phyloP scores from a whole-genome alignment of 805 yeast species.

The Hanseniaspora taiwanica region DNA sequence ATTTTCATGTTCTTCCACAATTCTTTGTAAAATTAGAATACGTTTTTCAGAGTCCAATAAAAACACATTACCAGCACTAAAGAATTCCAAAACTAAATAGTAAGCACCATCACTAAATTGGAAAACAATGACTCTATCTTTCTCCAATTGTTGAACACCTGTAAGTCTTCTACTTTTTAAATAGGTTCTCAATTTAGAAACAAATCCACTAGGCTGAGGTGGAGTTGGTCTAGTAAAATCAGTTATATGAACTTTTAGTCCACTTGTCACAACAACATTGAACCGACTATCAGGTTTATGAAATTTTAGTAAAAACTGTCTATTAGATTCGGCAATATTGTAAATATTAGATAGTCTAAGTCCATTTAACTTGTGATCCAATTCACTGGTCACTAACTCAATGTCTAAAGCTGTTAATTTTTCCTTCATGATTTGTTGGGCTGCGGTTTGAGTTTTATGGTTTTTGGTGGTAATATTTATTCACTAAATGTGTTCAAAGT shows the following conservation, averaged over 20 bases:
- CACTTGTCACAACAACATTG: slow-evolving; percentile 69
- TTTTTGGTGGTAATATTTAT: no score
- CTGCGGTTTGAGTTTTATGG: not conserved
- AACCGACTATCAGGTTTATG: slow-evolving; percentile 73
- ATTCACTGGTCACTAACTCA: slow-evolving; percentile 55
- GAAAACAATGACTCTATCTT: slow-evolving; percentile 73
- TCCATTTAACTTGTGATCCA: slow-evolving; percentile 41
- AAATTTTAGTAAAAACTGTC: slow-evolving; percentile 70
- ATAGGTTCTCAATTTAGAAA: slow-evolving; percentile 74
- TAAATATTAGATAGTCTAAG: slow-evolving; percentile 76
- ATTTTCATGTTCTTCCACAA: slow-evolving; percentile 61
- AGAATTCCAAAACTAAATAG: slow-evolving; percentile 77
- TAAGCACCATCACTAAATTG: slow-evolving; percentile 73
- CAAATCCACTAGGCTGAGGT: slow-evolving; percentile 75
- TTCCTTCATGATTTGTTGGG: slow-evolving; percentile 39
- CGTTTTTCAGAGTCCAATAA: slow-evolving; percentile 55
- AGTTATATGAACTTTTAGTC: slow-evolving; percentile 67
- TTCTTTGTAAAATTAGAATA: slow-evolving; percentile 63
- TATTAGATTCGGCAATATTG: slow-evolving; percentile 55
- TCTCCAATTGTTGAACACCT: slow-evolving; percentile 55
- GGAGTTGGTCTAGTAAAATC: slow-evolving; percentile 72
- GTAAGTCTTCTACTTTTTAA: slow-evolving; percentile 69
- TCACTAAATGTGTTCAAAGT: no score
- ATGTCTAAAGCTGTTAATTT: slow-evolving; percentile 77
- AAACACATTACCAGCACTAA: slow-evolving; percentile 87